phyloP scores from a whole-genome alignment of 768 basidiomycete genomes.

The Collybia mongolica region DNA sequence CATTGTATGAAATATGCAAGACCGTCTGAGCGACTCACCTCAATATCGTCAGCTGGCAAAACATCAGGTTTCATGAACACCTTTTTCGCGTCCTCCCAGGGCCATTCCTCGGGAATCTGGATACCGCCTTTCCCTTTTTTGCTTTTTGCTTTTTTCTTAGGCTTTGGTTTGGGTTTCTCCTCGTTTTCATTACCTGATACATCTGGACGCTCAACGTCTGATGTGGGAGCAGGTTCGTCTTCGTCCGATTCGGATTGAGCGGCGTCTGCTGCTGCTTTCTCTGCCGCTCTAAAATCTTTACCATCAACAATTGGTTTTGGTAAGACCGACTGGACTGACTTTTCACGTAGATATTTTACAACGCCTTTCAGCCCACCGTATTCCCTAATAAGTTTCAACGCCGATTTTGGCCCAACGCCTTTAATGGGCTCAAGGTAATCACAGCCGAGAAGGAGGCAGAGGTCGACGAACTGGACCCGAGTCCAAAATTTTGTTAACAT shows the following conservation, averaged over 20 bases:
- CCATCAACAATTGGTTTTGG: neutral
- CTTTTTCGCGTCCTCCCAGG: constrained; percentile 92
- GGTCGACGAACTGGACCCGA: constrained; percentile 78
- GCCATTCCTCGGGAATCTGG: constrained; percentile 91
- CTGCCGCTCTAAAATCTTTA: constrained; percentile 36
- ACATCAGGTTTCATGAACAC: constrained; percentile 92
- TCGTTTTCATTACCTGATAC: constrained; percentile 22
- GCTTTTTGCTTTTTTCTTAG: constrained; percentile 39
- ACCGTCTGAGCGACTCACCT: constrained; percentile 45
- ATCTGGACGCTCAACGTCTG: constrained; percentile 43
- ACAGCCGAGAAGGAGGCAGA: constrained; percentile 95
- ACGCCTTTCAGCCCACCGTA: constrained; percentile 70
- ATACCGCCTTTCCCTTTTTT: constrained; percentile 67
- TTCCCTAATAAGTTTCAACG: constrained; percentile 89
- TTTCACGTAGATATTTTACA: constrained; percentile 75
- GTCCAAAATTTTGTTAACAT: neutral
- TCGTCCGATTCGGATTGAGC: constrained; percentile 25
- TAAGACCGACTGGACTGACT: constrained; percentile 37
- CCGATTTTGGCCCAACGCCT: constrained; percentile 94
- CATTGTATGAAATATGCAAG: no score
- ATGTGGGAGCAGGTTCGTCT: constrained; percentile 42
- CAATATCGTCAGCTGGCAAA: constrained; percentile 77
- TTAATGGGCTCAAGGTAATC: constrained; percentile 99
- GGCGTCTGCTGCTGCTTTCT: constrained; percentile 32
- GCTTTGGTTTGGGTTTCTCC: constrained; percentile 27